These are phyloP conservation scores for Stagonosporopsis chrysanthemi DNA, from an alignment of 2,329 filamentous ascomycete genomes.

Conservation along the genomic window DNA sequence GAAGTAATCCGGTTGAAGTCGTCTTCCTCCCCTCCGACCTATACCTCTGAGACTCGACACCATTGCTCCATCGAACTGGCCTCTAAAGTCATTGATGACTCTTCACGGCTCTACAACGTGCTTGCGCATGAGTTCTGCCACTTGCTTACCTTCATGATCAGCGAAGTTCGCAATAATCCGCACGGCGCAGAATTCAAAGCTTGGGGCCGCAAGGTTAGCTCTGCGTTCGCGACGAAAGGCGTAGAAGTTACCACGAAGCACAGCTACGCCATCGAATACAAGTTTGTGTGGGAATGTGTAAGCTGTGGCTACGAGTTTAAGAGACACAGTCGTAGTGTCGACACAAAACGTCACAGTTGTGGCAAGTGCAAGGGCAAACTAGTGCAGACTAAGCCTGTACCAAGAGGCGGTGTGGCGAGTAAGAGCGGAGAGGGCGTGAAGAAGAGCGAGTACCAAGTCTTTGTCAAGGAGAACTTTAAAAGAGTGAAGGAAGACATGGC, in stretches of 20 bases:
- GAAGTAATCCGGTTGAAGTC: conserved; percentile 51
- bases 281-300: conserved; percentile 84
- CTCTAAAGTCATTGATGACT: conserved; percentile 82
- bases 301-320: conserved; percentile 76
- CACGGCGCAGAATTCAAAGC: conserved; percentile 85
- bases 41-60: conserved; percentile 57
- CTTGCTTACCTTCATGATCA: conserved; percentile 88
- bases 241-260: conserved; percentile 89
- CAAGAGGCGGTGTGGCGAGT: conserved; percentile 54
- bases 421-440: conserved; percentile 23
- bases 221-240: conserved; percentile 66
- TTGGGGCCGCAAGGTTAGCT: conserved; percentile 66
- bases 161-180: conserved; percentile 74
- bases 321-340: conserved; percentile 85
- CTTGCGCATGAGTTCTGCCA: conserved; percentile 98
- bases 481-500: conserved; percentile 50
- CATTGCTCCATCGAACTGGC: conserved; percentile 85
- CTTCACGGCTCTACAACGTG: conserved; percentile 79
- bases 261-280: conserved; percentile 87
- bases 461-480: conserved; percentile 73
- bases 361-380: conserved; percentile 74
- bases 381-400: conserved; percentile 80
- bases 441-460: conserved; percentile 61
- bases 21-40: conserved; percentile 31
- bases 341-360: conserved; percentile 74